Evolutionary conservation across 1,139 yeast genomes (phyloP), one percentile per base, ranked within the genome.

Genomic region (Geotrichum macrosporum): DNA sequence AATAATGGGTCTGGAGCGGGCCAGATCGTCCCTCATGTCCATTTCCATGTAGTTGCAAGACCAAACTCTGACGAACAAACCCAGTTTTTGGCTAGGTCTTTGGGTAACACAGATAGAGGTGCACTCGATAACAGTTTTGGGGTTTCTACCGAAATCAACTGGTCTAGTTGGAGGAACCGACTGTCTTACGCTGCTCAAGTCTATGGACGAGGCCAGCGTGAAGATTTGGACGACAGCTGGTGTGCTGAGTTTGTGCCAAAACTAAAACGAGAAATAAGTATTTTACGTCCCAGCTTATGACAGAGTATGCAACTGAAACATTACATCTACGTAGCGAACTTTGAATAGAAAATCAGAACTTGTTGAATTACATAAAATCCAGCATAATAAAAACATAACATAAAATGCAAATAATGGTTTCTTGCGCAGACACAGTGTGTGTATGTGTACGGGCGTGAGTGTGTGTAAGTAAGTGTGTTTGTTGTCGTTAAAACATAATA

Each of bases 1-100:
- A 87, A 87, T 70, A 87, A 87, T 57, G 95, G 96, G 27, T 69
- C 81, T 57, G 78, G 83, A 53, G 95, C 95, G 10, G 95, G 88
- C 59, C 95, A 87, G 65, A 81, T 74, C 44, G 95, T 87, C 47
- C 88, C 81, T 60, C 96, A 87, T 63, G 95, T 86, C 46, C 96
- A 87, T 64, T 86, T 86, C 77, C 96, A 87, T 62, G 42, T 65
- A 6, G 60, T 65, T 3, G 45, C 62, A n/a, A 54, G 68, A 32
- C 50, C 53, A 2, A 15, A 16, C 21, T 13, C 22, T 3, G 47
- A 44, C 30, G 10, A 13, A 16, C 39, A 33, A 18, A 44, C 47
- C 3, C 19, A 15, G 15, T 33, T 37, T 18, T 27, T 44, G 10
- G 27, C 34, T 5, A 19, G 31, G 13, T 15, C 33, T 21, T 10